phyloP scores from a whole-genome alignment of 768 basidiomycete genomes.

The Tricholoma sp. region DNA sequence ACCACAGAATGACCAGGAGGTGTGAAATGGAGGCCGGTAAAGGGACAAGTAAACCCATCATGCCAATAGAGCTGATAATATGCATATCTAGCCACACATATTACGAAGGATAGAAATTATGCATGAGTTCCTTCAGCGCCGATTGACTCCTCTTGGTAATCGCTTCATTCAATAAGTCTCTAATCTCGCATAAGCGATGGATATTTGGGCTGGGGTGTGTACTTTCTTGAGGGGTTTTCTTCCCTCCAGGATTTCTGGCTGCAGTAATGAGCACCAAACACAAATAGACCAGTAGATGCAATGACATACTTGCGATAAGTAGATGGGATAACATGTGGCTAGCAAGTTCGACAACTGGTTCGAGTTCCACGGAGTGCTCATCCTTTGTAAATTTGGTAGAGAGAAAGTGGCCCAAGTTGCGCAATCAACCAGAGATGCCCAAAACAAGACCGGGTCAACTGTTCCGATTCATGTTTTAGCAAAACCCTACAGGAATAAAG shows the following conservation, averaged over 20 bases:
- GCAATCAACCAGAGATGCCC: neutral
- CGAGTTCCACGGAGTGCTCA: neutral
- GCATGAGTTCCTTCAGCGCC: neutral
- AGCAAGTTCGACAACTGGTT: neutral
- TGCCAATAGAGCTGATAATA: neutral
- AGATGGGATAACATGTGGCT: neutral
- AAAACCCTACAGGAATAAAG: neutral
- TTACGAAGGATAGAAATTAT: neutral
- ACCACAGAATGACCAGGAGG: neutral
- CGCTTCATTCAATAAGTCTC: neutral
- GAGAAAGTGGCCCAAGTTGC: neutral
- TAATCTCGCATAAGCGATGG: neutral
- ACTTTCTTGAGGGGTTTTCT: too few relatives aligned
- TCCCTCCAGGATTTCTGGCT: too few relatives aligned
- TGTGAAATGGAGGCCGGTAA: neutral
- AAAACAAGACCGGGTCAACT: neutral
- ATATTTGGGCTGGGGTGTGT: neutral
- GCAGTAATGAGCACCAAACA: neutral
- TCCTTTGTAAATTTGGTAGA: slow-evolving; percentile 1
- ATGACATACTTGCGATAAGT: neutral
- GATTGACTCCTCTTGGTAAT: slow-evolving; percentile 1
- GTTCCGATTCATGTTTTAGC: neutral
- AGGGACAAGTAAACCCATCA: neutral
- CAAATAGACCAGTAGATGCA: neutral
- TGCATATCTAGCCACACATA: neutral